phyloP scores from a whole-genome alignment of 1,284 basidiomycete species.

The Anthracocystis panici-leucophaei region DNA sequence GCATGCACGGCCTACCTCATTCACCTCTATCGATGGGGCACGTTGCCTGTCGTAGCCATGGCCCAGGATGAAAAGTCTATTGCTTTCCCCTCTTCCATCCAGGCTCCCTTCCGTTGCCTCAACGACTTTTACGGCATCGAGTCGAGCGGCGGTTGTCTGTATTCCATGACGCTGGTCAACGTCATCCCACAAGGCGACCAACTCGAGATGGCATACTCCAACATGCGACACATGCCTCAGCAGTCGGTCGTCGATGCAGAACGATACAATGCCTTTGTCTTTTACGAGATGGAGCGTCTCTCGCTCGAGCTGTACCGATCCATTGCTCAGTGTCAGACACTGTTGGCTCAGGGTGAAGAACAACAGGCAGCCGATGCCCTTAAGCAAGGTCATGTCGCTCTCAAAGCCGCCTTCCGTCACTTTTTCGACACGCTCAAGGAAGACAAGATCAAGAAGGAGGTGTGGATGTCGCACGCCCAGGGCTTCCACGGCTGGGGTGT shows the following conservation, averaged over 20 bases:
- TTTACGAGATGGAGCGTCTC: slow-evolving; percentile 48
- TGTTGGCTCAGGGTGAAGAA: slow-evolving; percentile 23
- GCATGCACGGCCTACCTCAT: slow-evolving; percentile 48
- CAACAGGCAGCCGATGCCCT: slow-evolving; percentile 37
- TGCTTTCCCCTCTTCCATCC: slow-evolving; percentile 28
- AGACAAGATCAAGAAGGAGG: slow-evolving; percentile 45
- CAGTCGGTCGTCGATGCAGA: slow-evolving; percentile 38
- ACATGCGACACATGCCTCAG: slow-evolving; percentile 51
- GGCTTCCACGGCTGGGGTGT: slow-evolving; percentile 54
- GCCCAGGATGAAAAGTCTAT: slow-evolving; percentile 48
- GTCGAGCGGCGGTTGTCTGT: slow-evolving; percentile 48
- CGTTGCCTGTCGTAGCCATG: slow-evolving; percentile 46
- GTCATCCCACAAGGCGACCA: slow-evolving; percentile 14
- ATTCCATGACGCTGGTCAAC: slow-evolving; percentile 51
- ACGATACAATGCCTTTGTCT: slow-evolving; percentile 47
- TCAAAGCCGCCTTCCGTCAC: slow-evolving; percentile 45
- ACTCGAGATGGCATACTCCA: slow-evolving; percentile 42
- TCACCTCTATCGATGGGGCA: slow-evolving; percentile 52
- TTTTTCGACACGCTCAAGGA: slow-evolving; percentile 52
- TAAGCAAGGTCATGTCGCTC: slow-evolving; percentile 35
- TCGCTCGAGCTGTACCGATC: slow-evolving; percentile 38
- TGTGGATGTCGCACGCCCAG: slow-evolving; percentile 54
- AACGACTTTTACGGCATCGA: slow-evolving; percentile 49
- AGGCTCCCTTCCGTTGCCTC: slow-evolving; percentile 42
- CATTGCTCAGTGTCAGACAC: slow-evolving; percentile 37